Evolutionary conservation across 805 yeast species (phyloP), one percentile per base, ranked within the genome.

Genomic region (Barnettozyma populi): DNA sequence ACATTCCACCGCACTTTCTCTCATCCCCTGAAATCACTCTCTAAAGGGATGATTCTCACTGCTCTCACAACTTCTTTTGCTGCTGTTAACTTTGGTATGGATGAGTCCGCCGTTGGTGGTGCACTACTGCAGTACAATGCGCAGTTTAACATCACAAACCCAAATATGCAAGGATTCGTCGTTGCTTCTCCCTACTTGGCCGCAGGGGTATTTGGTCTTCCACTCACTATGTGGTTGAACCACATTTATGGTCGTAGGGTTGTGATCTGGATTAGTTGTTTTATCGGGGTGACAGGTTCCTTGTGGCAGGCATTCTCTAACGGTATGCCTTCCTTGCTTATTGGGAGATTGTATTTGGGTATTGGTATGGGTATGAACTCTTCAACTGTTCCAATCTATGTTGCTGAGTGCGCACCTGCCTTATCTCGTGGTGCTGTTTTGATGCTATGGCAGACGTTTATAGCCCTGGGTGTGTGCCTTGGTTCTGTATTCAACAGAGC

Each of bases 71-170:
- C 65, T 8, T 61, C 65, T 1, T 54, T 58, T 43, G 79, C 79
- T 16, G 84, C 86, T 4, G 81, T 84, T 5, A 85, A 82, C 43
- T 79, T 75, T 60, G 89, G 89, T 45, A 80, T 80, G 86, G 89
- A 83, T 61, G 86, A 83, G 61, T 75, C 86, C 7, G 87, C 81
- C 9, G 68, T 80, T 49, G 81, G 82, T 52, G 89, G 88, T 34
- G 88, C 88, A 20, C 78, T 75, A 42, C 61, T 81, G 21, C 77
- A 74, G 52, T 79, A 72, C 55, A 78, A 80, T 9, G 51, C 55
- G 18, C 69, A 69, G 31, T 72, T 80, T 52, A 74, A 74, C 2
- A 67, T 76, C 36, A 51, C 62, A 2, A 71, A 57, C 60, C 65
- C 56, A 44, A 74, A 50, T 66, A 55, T 76, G n/a, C 70, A 77